Evolutionary conservation across 805 yeast species (phyloP).

Genomic region (Lachancea thermotolerans): DNA sequence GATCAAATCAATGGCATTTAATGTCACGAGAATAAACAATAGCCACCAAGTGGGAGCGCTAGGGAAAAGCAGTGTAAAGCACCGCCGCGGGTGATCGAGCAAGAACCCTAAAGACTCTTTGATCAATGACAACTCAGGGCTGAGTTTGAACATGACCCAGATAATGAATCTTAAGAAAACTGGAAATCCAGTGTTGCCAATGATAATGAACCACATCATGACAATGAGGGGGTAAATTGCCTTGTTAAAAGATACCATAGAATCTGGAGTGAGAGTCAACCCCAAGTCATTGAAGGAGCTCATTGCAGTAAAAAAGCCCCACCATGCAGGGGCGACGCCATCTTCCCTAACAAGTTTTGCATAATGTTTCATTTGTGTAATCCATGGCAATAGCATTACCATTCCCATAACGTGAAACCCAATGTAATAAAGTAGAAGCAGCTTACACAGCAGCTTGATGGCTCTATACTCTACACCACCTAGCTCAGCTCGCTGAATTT

Average conservation of each 20-base stretch:
- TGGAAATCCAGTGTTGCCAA: slow-evolving; percentile 96
- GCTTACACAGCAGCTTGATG: slow-evolving; percentile 61
- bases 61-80: slow-evolving; percentile 89
- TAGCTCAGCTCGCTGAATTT: slow-evolving; percentile 81
- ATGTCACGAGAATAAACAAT: slow-evolving; percentile 57
- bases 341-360: slow-evolving; percentile 37
- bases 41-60: slow-evolving; percentile 95
- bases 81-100: slow-evolving; percentile 93
- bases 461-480: slow-evolving; percentile 98
- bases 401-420: slow-evolving; percentile 64
- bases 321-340: slow-evolving; percentile 80
- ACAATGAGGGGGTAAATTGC: slow-evolving; percentile 61
- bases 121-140: slow-evolving; percentile 55
- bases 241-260: slow-evolving; percentile 61
- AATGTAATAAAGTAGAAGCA: slow-evolving; percentile 60
- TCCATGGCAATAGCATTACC: slow-evolving; percentile 57
- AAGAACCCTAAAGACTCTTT: slow-evolving; percentile 79
- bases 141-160: slow-evolving; percentile 66
- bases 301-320: slow-evolving; percentile 82
- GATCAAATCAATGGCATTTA: slow-evolving; percentile 74
- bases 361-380: slow-evolving; percentile 38
- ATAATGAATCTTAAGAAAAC: slow-evolving; percentile 70
- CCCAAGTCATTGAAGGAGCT: slow-evolving; percentile 86
- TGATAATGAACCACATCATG: slow-evolving; percentile 63
- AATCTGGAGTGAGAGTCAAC: slow-evolving; percentile 69